A percentile compares a stretch with the other conserved stretches of the same genome.
Evolutionary conservation across 2,329 filamentous ascomycete species (phyloP).

Genomic region (Colletotrichum echinochloae): DNA sequence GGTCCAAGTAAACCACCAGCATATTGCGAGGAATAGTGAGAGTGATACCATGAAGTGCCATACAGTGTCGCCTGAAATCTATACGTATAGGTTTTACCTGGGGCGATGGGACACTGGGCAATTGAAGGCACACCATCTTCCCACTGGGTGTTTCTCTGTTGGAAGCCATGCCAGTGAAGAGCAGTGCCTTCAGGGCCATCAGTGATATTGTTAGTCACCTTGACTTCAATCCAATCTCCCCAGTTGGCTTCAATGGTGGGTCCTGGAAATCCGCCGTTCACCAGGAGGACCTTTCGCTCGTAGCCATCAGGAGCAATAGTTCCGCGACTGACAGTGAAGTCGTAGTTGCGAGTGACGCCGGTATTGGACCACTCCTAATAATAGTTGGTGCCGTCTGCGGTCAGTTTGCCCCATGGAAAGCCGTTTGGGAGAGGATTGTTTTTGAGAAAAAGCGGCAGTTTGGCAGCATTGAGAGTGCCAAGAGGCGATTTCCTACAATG

Average conservation of each 20-base stretch:
- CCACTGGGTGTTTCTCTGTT: constrained; percentile 61
- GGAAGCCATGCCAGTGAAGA: constrained; percentile 67
- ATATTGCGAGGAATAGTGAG: constrained; percentile 70
- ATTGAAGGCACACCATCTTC: constrained; percentile 66
- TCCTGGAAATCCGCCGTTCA: constrained; percentile 76
- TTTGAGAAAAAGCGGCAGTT: constrained; percentile 57
- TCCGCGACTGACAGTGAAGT: constrained; percentile 64
- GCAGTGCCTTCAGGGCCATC: constrained; percentile 59
- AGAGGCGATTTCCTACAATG: constrained; percentile 52
- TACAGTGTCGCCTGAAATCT: constrained; percentile 64
- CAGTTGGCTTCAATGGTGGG: constrained; percentile 74
- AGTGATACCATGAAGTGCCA: constrained; percentile 70
- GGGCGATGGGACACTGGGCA: constrained; percentile 75
- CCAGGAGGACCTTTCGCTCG: constrained; percentile 64
- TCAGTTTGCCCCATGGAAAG: constrained; percentile 63
- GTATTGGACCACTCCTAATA: constrained; percentile 63
- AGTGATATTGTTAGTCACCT: constrained; percentile 76
- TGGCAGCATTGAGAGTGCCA: constrained; percentile 54
- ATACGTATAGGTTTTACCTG: constrained; percentile 67
- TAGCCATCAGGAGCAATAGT: constrained; percentile 69
- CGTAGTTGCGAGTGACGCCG: constrained; percentile 66
- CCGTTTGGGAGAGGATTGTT: constrained; percentile 63
- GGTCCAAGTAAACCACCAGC: constrained; percentile 71
- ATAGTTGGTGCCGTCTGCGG: constrained; percentile 60
- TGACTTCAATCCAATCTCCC: constrained; percentile 73